These are phyloP conservation scores for Starmerella stellata DNA, from an alignment of 805 yeast species.

Conservation along the genomic window DNA sequence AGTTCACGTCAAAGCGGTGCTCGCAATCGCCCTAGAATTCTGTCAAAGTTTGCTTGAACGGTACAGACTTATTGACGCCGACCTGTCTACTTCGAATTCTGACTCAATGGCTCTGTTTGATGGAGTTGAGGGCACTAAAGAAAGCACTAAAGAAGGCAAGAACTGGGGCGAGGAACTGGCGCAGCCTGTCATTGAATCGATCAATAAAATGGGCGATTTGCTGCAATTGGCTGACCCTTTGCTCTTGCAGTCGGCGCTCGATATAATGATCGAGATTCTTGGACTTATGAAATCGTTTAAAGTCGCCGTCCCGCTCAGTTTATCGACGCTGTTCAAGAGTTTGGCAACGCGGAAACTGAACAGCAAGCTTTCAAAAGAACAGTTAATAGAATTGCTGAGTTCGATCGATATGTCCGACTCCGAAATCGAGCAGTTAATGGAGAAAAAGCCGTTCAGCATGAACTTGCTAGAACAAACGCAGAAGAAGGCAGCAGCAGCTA, in stretches of 20 bases:
- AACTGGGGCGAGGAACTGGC: slow-evolving; percentile 22
- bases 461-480: neutral
- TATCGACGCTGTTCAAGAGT: slow-evolving; percentile 34
- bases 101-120: neutral
- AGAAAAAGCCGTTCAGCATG: neutral
- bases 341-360: slow-evolving; percentile 38
- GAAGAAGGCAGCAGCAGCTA: neutral
- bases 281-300: slow-evolving; percentile 22
- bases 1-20: slow-evolving; percentile 51
- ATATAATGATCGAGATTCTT: slow-evolving; percentile 17
- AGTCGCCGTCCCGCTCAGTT: slow-evolving; percentile 33
- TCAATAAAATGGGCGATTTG: slow-evolving; percentile 59
- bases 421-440: slow-evolving; percentile 6
- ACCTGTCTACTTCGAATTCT: slow-evolving; percentile 13
- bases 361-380: slow-evolving; percentile 51
- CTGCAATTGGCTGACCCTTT: slow-evolving; percentile 65
- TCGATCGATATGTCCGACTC: slow-evolving; percentile 6
- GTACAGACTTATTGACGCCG: slow-evolving; percentile 32
- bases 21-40: slow-evolving; percentile 69
- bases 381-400: slow-evolving; percentile 39
- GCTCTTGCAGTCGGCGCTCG: slow-evolving; percentile 26
- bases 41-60: slow-evolving; percentile 53
- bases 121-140: neutral
- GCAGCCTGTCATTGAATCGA: slow-evolving; percentile 33
- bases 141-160: neutral